Evolutionary conservation across 2,329 filamentous ascomycete genomes (phyloP).

Genomic region (Diplodia scrobiculata): DNA sequence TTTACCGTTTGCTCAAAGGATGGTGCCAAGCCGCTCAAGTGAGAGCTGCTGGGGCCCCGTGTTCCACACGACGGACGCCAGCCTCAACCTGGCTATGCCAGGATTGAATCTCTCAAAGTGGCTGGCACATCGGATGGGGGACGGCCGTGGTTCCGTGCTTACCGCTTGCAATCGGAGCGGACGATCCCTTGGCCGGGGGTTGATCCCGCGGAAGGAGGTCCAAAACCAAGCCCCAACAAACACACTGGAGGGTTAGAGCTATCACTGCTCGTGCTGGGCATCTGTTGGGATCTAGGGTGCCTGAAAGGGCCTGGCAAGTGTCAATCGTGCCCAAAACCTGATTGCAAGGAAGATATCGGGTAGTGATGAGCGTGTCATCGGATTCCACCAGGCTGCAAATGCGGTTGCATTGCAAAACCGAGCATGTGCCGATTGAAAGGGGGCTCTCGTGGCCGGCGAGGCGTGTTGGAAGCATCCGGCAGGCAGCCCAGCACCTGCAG

Average conservation of each 20-base stretch:
- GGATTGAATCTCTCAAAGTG: neutral
- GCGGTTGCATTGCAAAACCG: neutral
- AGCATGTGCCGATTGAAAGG: neutral
- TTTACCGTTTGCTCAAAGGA: neutral
- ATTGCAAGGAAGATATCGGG: neutral
- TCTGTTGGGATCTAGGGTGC: neutral
- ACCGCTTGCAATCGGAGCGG: conserved; percentile 5
- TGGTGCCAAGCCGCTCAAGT: neutral
- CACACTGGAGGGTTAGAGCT: neutral
- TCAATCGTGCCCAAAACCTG: neutral
- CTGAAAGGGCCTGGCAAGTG: neutral
- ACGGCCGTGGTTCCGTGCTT: conserved; percentile 9
- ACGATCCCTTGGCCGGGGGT: conserved; percentile 11
- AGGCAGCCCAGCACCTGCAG: conserved; percentile 13
- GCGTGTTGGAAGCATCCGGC: conserved; percentile 1
- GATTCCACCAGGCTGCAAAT: neutral
- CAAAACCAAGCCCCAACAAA: neutral
- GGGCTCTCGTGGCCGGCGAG: conserved; percentile 1
- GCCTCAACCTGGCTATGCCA: neutral
- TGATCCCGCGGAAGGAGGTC: conserved; percentile 7
- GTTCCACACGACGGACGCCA: neutral
- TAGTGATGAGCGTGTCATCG: neutral
- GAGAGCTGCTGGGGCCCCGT: neutral
- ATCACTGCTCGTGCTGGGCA: neutral
- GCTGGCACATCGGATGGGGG: conserved; percentile 1